phyloP scores from a whole-genome alignment of 352 stramenopile genomes.

The Globisporangium irregulare region DNA sequence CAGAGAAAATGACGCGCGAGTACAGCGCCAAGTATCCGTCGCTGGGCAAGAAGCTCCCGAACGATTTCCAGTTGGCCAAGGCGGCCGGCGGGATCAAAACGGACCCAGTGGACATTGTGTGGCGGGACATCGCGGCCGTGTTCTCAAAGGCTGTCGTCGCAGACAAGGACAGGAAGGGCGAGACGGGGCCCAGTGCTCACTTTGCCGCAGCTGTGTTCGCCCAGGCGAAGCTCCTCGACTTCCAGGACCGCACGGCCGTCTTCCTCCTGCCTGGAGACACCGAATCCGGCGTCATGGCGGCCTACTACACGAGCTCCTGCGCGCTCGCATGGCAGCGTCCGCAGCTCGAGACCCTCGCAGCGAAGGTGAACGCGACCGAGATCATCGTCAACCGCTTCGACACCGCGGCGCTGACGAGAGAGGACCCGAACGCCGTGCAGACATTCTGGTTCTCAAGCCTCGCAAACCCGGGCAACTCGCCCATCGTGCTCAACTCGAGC shows the following conservation, averaged over 20 bases:
- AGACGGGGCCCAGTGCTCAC: neutral
- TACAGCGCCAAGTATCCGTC: neutral
- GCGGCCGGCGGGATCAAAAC: neutral
- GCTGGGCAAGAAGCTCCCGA: slow-evolving; percentile 1
- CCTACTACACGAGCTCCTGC: neutral
- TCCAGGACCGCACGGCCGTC: neutral
- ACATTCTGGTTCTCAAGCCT: slow-evolving; percentile 1
- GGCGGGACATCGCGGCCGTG: neutral
- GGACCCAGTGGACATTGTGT: neutral
- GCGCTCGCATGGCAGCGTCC: neutral
- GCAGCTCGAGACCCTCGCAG: neutral
- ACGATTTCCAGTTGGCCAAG: slow-evolving; percentile 5
- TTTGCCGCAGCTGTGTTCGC: slow-evolving; percentile 1
- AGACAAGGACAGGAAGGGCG: neutral
- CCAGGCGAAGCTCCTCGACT: slow-evolving; percentile 2
- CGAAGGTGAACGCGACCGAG: slow-evolving; percentile 2
- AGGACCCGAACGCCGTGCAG: slow-evolving; percentile 1
- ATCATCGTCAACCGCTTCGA: neutral
- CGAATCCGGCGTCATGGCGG: neutral
- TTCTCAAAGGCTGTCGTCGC: neutral
- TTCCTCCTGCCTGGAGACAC: slow-evolving; percentile 1
- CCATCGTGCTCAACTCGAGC: neutral
- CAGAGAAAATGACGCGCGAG: neutral
- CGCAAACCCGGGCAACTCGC: slow-evolving; percentile 3
- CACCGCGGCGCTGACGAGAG: neutral